These are phyloP conservation scores for Venturia nashicola DNA, from an alignment of 2,329 filamentous ascomycete species.

Conservation along the genomic window DNA sequence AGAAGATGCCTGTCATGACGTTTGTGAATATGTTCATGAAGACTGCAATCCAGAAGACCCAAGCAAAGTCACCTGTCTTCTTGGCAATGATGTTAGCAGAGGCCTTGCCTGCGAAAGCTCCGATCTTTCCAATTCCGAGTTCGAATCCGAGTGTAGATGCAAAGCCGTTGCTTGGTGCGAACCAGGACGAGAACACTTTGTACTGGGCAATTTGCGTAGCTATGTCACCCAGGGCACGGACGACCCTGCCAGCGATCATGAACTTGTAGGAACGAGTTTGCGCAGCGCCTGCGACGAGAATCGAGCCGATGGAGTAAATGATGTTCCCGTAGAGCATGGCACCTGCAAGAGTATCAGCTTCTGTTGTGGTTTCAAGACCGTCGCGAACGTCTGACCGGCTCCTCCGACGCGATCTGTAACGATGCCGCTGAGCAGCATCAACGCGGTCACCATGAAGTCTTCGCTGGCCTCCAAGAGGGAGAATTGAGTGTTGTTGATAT, in stretches of 20 bases:
- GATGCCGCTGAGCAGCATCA: constrained; percentile 43
- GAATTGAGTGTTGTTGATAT: constrained; percentile 49
- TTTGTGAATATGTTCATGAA: constrained; percentile 56
- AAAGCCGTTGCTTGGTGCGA: constrained; percentile 48
- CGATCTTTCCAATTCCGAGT: constrained; percentile 46
- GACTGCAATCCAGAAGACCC: constrained; percentile 50
- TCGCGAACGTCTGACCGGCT: no score
- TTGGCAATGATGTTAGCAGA: constrained; percentile 47
- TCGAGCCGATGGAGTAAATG: neutral
- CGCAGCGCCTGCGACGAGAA: constrained; percentile 39
- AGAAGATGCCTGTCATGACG: constrained; percentile 39
- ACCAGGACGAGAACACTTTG: constrained; percentile 54
- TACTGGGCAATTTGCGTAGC: constrained; percentile 53
- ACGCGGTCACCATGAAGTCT: constrained; percentile 47
- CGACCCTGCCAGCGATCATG: constrained; percentile 45
- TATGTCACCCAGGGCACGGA: constrained; percentile 49
- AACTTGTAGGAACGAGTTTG: constrained; percentile 44
- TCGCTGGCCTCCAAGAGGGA: constrained; percentile 47
- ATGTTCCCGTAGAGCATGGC: neutral
- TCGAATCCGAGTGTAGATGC: constrained; percentile 50
- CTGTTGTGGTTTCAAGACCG: neutral
- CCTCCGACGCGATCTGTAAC: constrained; percentile 36
- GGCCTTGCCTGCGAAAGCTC: constrained; percentile 47
- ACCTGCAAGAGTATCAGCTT: neutral
- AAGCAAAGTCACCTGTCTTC: constrained; percentile 46